Base-by-base conservation (phyloP, 305 asterid genomes). In the Galium porrigens region DNA sequence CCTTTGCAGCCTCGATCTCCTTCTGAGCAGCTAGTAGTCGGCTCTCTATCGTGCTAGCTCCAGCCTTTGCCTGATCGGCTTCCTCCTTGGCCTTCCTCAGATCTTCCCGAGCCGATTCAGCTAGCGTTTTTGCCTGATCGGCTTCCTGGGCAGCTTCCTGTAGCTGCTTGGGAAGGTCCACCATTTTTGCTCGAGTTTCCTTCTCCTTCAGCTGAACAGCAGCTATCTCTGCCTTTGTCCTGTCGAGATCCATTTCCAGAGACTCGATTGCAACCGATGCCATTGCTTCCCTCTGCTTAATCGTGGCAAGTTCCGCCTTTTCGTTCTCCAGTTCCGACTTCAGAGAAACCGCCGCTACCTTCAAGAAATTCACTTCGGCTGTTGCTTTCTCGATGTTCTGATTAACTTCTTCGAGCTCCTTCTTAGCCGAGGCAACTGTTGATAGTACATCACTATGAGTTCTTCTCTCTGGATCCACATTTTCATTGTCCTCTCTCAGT, bases 1-100 rank as follows among this genome's bases (percentile, higher is more conserved):
- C 96, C 69, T 69, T 85, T 6, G 97, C 89, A 0, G 96, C 86
- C 68, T 87, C 97, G n/a, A 84, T 89, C 78, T 89, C 95, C 79
- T 83, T 86, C 64, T 75, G 73, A 49, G 83, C 84, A 3, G 91
- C 89, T 6, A 69, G 81, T 68, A 94, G 68, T 64, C 84, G 79
- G 37, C 84, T 82, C 73, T 84, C 90, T 63, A 71, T 63, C 4
- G 80, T 70, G 30, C 75, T 77, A 6, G 82, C 87, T 65, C 77
- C 87, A 0, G 92, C 86, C 74, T 84, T 94, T 0, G 95, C 94
- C 62, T 81, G 82, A 29, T 82, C 88, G 0, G 80, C 90, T 72
- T 86, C 96, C 33, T 81, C 85, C 73, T 74, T 85, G 0, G 85
- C 94, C 52, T 76, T 90, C 65, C 70, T 62, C 6, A 85, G 84